A percentile compares a stretch with the other conserved stretches of the same genome.
These are phyloP conservation scores for Aureobasidium zeae DNA, from an alignment of 2,329 filamentous ascomycete genomes.

Conservation along the genomic window DNA sequence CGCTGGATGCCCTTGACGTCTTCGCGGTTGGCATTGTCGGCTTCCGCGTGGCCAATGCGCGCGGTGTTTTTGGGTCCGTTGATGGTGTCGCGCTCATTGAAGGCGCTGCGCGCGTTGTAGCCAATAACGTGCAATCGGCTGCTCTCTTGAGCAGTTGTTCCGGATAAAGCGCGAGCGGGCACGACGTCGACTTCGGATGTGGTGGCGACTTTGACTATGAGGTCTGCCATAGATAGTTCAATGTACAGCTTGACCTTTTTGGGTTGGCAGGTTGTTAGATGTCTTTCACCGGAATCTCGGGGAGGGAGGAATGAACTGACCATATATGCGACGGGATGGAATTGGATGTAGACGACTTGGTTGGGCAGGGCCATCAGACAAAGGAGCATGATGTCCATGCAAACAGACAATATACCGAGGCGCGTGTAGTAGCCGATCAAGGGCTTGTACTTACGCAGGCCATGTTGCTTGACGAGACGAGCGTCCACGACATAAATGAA, in stretches of 20 bases:
- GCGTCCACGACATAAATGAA: constrained; percentile 37
- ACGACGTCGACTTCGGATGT: constrained; percentile 10
- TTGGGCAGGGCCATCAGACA: constrained; percentile 14
- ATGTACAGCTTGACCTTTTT: constrained; percentile 44
- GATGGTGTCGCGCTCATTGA: constrained; percentile 9
- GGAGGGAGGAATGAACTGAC: no score
- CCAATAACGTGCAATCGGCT: background rate
- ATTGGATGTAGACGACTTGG: constrained; percentile 36
- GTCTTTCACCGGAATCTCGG: background rate
- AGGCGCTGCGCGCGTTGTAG: background rate
- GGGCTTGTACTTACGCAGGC: constrained; percentile 43
- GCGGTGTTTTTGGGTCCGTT: constrained; percentile 5
- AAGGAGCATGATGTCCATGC: constrained; percentile 35
- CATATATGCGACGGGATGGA: constrained; percentile 32
- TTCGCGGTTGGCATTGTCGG: background rate
- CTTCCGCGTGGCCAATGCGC: constrained; percentile 2
- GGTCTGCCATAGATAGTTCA: constrained; percentile 44
- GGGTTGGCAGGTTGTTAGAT: constrained; percentile 25
- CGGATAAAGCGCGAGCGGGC: background rate
- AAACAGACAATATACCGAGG: constrained; percentile 42
- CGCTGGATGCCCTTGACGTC: constrained; percentile 10
- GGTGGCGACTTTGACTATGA: constrained; percentile 37
- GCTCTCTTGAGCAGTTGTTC: background rate
- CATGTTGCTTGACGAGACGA: constrained; percentile 38
- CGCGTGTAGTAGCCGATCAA: constrained; percentile 43